These are phyloP conservation scores for Kodamaea fungicola DNA, from an alignment of 1,139 yeast genomes.

Conservation along the genomic window DNA sequence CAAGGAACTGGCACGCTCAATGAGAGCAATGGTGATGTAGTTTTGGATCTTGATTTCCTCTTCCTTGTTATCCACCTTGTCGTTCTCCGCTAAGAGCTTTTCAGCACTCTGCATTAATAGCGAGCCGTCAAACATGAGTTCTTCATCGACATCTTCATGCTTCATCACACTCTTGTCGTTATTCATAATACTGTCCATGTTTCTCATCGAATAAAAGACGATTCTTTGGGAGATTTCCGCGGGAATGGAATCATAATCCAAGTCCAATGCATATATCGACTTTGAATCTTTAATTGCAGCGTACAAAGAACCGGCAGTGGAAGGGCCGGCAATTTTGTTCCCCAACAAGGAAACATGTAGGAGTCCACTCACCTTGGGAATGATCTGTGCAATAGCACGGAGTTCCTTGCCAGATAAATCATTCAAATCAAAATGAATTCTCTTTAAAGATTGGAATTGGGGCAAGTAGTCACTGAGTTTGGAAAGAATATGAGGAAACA, in stretches of 20 bases:
- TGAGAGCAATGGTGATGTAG: conserved; percentile 40
- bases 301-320: conserved; percentile 66
- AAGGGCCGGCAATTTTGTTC: conserved; percentile 50
- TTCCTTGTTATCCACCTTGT: conserved; percentile 21
- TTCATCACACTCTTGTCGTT: conserved; percentile 22
- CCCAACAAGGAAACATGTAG: conserved; percentile 77
- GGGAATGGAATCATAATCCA: conserved; percentile 66
- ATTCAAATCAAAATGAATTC: conserved; percentile 78
- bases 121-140: conserved; percentile 47
- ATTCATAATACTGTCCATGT: conserved; percentile 64
- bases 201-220: conserved; percentile 78
- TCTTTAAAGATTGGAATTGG: conserved; percentile 55
- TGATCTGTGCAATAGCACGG: conserved; percentile 63
- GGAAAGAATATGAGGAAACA: conserved; percentile 72
- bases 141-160: conserved; percentile 21
- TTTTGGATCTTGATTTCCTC: conserved; percentile 39
- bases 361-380: conserved; percentile 65
- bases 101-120: conserved; percentile 27
- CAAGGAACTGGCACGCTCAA: conserved; percentile 41
- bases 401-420: conserved; percentile 61
- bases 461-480: conserved; percentile 64
- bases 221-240: conserved; percentile 73
- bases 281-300: conserved; percentile 65
- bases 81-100: conserved; percentile 21
- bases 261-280: conserved; percentile 65